These are phyloP conservation scores for Isoetes engelmannii DNA, from an alignment of 83 land plant genomes.

Conservation along the genomic window DNA sequence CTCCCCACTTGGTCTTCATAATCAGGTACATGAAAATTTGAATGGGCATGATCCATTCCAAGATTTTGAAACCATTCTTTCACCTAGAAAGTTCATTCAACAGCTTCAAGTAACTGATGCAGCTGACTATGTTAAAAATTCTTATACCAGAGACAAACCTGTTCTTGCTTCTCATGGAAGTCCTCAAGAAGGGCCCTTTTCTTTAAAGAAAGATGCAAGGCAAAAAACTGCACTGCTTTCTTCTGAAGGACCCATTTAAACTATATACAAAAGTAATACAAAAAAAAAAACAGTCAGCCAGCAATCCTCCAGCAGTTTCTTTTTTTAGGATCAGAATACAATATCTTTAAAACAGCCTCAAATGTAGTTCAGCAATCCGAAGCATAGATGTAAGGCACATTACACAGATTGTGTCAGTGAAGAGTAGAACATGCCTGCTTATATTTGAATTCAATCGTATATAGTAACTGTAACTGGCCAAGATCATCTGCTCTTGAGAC, in stretches of 20 bases:
- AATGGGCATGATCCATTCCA: conserved; percentile 55
- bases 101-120: background rate
- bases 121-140: background rate
- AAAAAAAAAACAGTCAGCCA: conserved; percentile 1
- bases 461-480: conserved; percentile 60
- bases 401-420: background rate
- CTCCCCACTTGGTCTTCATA: conserved; percentile 73
- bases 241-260: conserved; percentile 76
- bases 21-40: conserved; percentile 34
- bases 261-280: conserved; percentile 21
- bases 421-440: conserved; percentile 40
- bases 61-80: conserved; percentile 94
- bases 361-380: background rate
- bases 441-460: conserved; percentile 66
- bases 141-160: too few species aligned
- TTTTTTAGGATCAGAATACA: conserved; percentile 4
- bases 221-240: conserved; percentile 79
- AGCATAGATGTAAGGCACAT: background rate
- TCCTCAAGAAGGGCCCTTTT: conserved; percentile 75
- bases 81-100: conserved; percentile 25
- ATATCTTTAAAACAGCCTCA: conserved; percentile 2
- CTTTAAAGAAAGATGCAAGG: conserved; percentile 72
- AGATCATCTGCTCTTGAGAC: conserved; percentile 72
- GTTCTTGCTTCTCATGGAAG: conserved; percentile 91
- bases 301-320: background rate